Conservation (phyloP, 164 flowering plant species). For the Houttuynia cordata region DNA sequence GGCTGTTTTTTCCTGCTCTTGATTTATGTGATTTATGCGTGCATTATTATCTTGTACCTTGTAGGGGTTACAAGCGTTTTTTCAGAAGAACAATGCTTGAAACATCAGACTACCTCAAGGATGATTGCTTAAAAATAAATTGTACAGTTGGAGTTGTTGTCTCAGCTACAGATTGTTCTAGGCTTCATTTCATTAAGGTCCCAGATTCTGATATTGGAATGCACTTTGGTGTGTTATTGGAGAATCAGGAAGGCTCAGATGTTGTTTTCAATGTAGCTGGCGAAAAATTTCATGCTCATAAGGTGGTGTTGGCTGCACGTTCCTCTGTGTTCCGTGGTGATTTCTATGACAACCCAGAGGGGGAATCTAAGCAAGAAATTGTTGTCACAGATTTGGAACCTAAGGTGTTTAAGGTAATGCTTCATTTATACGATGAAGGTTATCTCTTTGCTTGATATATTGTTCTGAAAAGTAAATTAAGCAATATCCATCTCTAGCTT, state of each 20-base stretch:
- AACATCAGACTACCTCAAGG: slow-evolving; percentile 74
- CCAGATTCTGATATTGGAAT: slow-evolving; percentile 71
- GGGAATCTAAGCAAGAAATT: slow-evolving; percentile 33
- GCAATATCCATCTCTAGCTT: no score
- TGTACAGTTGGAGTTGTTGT: slow-evolving; percentile 87
- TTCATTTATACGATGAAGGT: slow-evolving; percentile 7
- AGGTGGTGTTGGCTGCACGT: slow-evolving; percentile 81
- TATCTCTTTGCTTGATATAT: neutral
- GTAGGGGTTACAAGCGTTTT: slow-evolving; percentile 96
- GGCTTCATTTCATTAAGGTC: slow-evolving; percentile 41
- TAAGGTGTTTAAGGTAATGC: slow-evolving; percentile 77
- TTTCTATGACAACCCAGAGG: slow-evolving; percentile 36
- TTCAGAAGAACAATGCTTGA: slow-evolving; percentile 66
- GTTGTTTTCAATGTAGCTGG: slow-evolving; percentile 56
- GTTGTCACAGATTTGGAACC: slow-evolving; percentile 60
- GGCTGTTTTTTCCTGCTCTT: no score
- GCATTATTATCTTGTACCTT: neutral
- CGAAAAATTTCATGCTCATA: slow-evolving; percentile 70
- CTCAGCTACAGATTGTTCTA: slow-evolving; percentile 50
- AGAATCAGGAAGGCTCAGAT: slow-evolving; percentile 71
- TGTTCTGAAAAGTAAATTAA: neutral
- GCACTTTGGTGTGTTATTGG: slow-evolving; percentile 69
- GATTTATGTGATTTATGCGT: no score
- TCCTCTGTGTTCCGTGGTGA: slow-evolving; percentile 54
- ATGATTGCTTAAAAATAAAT: slow-evolving; percentile 64